Evolutionary conservation across 1,284 basidiomycete genomes (phyloP), one percentile per base, ranked within the genome.

Genomic region (Apiotrichum gracile): DNA sequence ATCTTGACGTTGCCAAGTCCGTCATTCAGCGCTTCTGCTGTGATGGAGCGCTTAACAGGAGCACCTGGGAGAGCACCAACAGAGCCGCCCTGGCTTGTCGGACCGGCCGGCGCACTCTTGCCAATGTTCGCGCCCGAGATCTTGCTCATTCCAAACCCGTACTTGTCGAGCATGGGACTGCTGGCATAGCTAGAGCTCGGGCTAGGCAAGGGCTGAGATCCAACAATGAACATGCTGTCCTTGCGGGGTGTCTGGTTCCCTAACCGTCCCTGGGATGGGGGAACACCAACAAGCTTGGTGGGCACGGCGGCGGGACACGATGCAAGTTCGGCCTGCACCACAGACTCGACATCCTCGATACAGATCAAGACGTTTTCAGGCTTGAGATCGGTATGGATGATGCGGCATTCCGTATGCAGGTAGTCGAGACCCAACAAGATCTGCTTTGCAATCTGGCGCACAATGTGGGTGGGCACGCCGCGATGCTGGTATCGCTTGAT

Each of bases 311-410:
- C 79, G 0, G 78, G 78, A 59, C 73, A 76, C 26, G 72, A 72
- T 14, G 85, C 84, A 55, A 93, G 79, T 74, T 97, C 93, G 16
- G 88, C 79, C 61, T 87, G 83, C 42, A 98, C 93, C 67, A 97
- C 91, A 4, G 85, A 80, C 70, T 98, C 94, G 63, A 98, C 94
- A 69, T 97, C 90, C 65, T 97, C 94, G 67, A 98, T 97, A 75
- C 85, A 88, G 63, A 98, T 93, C 51, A 98, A 82, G 31, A 98
- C 92, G 76, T 98, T 98, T 74, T 98, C 94, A 0, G 94, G 94
- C 76, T 98, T 98, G 62, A 98, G 81, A 75, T 98, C 93, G 37
- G 89, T 92, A 69, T 92, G 91, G 52, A 97, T 94, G 66, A 97
- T 89, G 48, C 91, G 88, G 73, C 94, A 98, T 74, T 89, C 90